Evolutionary conservation across 208 protist species (phyloP).

Genomic region (Trichomonas gallinae): DNA sequence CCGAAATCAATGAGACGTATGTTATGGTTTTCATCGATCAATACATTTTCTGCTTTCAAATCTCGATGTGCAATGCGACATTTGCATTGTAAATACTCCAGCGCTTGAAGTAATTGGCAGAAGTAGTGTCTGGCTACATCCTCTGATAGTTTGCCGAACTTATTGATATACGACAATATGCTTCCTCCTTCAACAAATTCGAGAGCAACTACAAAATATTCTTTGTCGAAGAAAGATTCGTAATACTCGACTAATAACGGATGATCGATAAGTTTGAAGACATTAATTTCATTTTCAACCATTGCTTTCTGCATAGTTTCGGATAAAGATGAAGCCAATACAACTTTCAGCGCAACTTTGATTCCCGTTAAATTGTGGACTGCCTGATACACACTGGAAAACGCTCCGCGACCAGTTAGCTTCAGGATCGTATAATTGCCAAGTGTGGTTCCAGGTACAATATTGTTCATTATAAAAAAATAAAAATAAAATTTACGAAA

Average conservation of each 20-base stretch:
- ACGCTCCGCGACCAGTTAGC: neutral
- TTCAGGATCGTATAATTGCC: neutral
- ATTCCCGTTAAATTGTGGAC: neutral
- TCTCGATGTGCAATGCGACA: neutral
- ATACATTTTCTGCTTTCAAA: neutral
- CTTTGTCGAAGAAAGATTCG: neutral
- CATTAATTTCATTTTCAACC: neutral
- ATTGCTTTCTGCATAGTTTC: neutral
- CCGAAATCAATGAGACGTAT: neutral
- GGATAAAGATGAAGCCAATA: neutral
- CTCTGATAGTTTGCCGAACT: neutral
- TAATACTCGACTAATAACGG: neutral
- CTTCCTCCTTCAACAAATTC: neutral
- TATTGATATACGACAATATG: neutral
- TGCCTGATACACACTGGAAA: neutral
- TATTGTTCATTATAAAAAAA: neutral
- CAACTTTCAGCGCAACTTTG: neutral
- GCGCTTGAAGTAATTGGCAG: neutral
- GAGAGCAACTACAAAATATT: neutral
- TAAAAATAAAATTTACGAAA: too few species aligned
- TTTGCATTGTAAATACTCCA: neutral
- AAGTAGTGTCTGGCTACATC: neutral
- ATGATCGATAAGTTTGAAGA: neutral
- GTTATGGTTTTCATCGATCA: neutral
- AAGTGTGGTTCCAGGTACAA: neutral